These are phyloP conservation scores for Cladosporium sp. DNA, from an alignment of 2,329 filamentous ascomycete genomes.

Conservation along the genomic window DNA sequence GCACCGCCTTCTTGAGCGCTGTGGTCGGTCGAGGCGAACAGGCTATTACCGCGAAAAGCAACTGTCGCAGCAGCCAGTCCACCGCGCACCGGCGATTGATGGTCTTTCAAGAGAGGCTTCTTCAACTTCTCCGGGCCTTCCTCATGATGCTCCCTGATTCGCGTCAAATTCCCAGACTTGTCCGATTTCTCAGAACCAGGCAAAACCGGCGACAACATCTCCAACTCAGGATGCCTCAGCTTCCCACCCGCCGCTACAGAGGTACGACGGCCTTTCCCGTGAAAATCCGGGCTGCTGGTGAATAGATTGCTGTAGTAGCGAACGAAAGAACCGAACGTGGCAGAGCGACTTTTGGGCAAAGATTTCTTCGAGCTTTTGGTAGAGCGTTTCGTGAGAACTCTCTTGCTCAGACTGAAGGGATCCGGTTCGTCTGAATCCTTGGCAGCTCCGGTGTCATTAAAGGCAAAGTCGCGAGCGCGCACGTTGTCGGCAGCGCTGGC, in stretches of 20 bases:
- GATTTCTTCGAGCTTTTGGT: slow-evolving; percentile 15
- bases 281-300: slow-evolving; percentile 34
- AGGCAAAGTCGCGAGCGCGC: slow-evolving; percentile 40
- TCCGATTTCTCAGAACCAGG: not conserved
- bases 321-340: slow-evolving; percentile 39
- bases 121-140: not conserved
- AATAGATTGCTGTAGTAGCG: slow-evolving; percentile 45
- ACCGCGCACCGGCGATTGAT: not conserved
- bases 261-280: slow-evolving; percentile 43
- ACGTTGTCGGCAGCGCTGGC: slow-evolving; percentile 38
- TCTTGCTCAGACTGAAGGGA: not conserved
- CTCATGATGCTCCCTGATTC: slow-evolving; percentile 19
- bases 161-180: slow-evolving; percentile 2
- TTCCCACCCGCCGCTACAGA: slow-evolving; percentile 39
- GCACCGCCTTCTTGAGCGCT: too few relatives aligned
- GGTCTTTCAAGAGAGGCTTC: not conserved
- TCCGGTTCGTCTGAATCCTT: not conserved
- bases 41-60: slow-evolving; percentile 7
- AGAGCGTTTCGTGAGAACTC: not conserved
- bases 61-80: not conserved
- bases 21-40: not conserved
- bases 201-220: slow-evolving; percentile 36
- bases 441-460: slow-evolving; percentile 6
- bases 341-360: slow-evolving; percentile 33
- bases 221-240: slow-evolving; percentile 45